A percentile compares a stretch with the other conserved stretches of the same genome.
Conservation (phyloP, 2,329 filamentous ascomycete species). For the Pseudonectria buxi region DNA sequence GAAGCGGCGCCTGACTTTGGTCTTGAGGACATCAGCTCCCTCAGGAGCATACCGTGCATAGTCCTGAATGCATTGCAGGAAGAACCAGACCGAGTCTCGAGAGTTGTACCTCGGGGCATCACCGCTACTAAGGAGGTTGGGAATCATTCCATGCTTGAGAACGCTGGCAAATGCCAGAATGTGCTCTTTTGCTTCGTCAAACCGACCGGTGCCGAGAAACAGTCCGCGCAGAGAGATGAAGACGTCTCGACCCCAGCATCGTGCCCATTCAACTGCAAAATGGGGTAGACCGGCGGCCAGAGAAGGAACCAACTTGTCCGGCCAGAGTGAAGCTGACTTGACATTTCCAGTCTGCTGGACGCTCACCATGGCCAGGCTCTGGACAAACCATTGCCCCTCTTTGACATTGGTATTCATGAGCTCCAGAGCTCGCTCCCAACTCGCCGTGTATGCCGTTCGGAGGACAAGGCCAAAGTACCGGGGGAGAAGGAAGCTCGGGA, state of each 20-base stretch:
- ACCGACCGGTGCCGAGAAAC: constrained; percentile 85
- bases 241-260: constrained; percentile 95
- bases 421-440: constrained; percentile 68
- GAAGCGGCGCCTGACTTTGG: constrained; percentile 77
- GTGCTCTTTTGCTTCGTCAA: constrained; percentile 83
- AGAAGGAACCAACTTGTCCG: constrained; percentile 74
- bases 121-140: constrained; percentile 83
- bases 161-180: constrained; percentile 93
- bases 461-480: constrained; percentile 89
- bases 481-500: constrained; percentile 85
- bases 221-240: constrained; percentile 93
- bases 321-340: constrained; percentile 85
- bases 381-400: constrained; percentile 80
- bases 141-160: constrained; percentile 96
- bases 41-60: constrained; percentile 77
- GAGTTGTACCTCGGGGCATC: constrained; percentile 89
- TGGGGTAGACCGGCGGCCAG: constrained; percentile 90
- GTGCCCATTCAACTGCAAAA: constrained; percentile 87
- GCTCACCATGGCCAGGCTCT: constrained; percentile 84
- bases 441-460: constrained; percentile 79
- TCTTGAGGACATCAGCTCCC: constrained; percentile 65
- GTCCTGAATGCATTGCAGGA: constrained; percentile 91
- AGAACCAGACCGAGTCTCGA: constrained; percentile 96
- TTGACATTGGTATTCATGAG: constrained; percentile 73
- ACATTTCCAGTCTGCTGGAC: constrained; percentile 85